Evolutionary conservation across 257 asterid genomes (phyloP).

Genomic region (Phtheirospermum japonicum): DNA sequence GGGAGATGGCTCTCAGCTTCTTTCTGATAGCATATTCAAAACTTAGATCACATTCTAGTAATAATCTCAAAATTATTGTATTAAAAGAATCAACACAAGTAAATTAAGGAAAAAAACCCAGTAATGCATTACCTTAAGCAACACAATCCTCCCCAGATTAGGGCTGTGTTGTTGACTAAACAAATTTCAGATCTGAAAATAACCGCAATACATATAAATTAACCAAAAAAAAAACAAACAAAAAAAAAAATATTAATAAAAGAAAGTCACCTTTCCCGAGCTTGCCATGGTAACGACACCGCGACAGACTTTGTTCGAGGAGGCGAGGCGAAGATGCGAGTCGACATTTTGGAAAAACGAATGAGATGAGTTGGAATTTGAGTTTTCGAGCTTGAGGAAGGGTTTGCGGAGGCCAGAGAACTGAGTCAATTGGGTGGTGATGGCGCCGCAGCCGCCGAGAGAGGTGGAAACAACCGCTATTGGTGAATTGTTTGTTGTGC

Average conservation of each 20-base stretch:
- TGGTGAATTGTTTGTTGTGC: conserved; percentile 16
- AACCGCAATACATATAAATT: background rate
- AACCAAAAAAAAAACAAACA: background rate
- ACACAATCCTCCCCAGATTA: too few relatives aligned
- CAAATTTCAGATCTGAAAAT: conserved; percentile 32
- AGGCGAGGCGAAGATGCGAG: conserved; percentile 52
- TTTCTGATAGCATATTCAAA: conserved; percentile 46
- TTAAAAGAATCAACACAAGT: too few relatives aligned
- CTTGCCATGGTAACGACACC: conserved; percentile 85
- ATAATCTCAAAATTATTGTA: background rate
- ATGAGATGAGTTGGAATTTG: too few relatives aligned
- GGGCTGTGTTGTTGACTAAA: too few relatives aligned
- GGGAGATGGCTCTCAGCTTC: conserved; percentile 95
- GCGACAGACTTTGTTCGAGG: conserved; percentile 49
- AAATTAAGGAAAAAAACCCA: too few relatives aligned
- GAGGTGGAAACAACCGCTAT: conserved; percentile 48
- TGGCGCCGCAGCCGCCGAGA: conserved; percentile 39
- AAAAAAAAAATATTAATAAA: background rate
- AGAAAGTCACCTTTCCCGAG: conserved; percentile 70
- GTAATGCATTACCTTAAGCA: too few relatives aligned
- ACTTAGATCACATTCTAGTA: conserved; percentile 12
- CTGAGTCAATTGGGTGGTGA: conserved; percentile 35
- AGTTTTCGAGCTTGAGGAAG: too few relatives aligned
- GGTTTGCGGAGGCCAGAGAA: too few relatives aligned
- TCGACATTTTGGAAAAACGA: conserved; percentile 50